Conservation (phyloP, 352 stramenopile genomes). For the Plasmopara muralis region DNA sequence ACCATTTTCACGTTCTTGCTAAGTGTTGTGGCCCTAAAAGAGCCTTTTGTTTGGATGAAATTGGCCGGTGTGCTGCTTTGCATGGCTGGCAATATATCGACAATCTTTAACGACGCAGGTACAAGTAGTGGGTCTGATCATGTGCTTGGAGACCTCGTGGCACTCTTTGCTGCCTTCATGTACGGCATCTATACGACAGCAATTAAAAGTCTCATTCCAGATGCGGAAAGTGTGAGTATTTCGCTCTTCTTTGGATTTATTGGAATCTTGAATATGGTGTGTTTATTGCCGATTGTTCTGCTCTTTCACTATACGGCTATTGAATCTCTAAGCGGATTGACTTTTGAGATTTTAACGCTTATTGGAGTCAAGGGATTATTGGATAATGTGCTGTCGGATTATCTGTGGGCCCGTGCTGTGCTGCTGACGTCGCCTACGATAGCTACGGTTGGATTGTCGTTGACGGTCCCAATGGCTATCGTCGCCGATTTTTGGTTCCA, state of each 20-base stretch:
- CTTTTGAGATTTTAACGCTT: constrained; percentile 70
- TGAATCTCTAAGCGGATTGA: constrained; percentile 53
- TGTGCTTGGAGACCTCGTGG: constrained; percentile 54
- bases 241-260: constrained; percentile 93
- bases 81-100: constrained; percentile 83
- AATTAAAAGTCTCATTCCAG: constrained; percentile 60
- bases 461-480: constrained; percentile 95
- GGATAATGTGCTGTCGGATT: constrained; percentile 94
- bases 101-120: constrained; percentile 64
- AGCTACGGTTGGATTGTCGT: constrained; percentile 91
- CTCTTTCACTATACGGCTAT: constrained; percentile 51
- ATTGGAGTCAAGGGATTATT: constrained; percentile 88
- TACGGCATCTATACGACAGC: constrained; percentile 94
- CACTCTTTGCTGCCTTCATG: constrained; percentile 78
- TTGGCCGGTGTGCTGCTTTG: constrained; percentile 79
- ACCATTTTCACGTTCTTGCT: constrained; percentile 92
- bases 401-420: constrained; percentile 92
- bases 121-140: constrained; percentile 26
- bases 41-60: constrained; percentile 79
- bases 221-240: constrained; percentile 88
- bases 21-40: constrained; percentile 68
- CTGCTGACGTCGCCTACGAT: constrained; percentile 94
- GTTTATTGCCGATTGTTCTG: constrained; percentile 63
- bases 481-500: constrained; percentile 79
- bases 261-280: constrained; percentile 84